A percentile compares a stretch with the other conserved stretches of the same genome.
Conservation (phyloP, 495 filamentous ascomycete species). For the Aspergillus nanangensis region DNA sequence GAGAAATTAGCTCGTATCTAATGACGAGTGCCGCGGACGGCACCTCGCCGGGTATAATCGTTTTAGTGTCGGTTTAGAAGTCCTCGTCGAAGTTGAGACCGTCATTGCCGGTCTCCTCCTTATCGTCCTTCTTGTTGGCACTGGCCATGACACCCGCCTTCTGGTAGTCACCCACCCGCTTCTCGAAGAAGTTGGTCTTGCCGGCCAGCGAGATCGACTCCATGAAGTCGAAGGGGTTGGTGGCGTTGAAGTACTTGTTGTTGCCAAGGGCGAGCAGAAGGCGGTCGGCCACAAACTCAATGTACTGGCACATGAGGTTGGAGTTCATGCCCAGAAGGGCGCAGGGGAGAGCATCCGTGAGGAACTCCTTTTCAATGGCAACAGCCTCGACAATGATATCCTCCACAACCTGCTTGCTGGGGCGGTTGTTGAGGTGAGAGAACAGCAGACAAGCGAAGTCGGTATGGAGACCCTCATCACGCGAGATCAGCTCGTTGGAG, state of each 20-base stretch:
- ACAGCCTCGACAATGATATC: slow-evolving; percentile 94
- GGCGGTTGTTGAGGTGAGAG: slow-evolving; percentile 89
- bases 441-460: slow-evolving; percentile 97
- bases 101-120: slow-evolving; percentile 58
- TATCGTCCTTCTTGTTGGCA: slow-evolving; percentile 71
- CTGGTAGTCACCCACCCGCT: slow-evolving; percentile 98
- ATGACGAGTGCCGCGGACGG: slow-evolving; percentile 4
- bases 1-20: slow-evolving; percentile 23
- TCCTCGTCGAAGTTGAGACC: slow-evolving; percentile 96
- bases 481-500: slow-evolving; percentile 99
- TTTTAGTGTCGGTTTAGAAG: slow-evolving; percentile 59
- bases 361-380: slow-evolving; percentile 92
- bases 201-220: slow-evolving; percentile 97
- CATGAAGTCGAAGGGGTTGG: slow-evolving; percentile 99
- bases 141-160: slow-evolving; percentile 98
- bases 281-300: slow-evolving; percentile 97
- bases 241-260: slow-evolving; percentile 82
- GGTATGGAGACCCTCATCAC: slow-evolving; percentile 98
- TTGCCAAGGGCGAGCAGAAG: slow-evolving; percentile 90
- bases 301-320: slow-evolving; percentile 97
- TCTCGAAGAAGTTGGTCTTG: slow-evolving; percentile 99
- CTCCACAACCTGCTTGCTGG: slow-evolving; percentile 71
- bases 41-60: slow-evolving; percentile 25
- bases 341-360: slow-evolving; percentile 89
- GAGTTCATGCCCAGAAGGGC: slow-evolving; percentile 96